Percentiles rank a stretch among this genome's conserved stretches.
These are phyloP conservation scores for Amesomyces nigricolor DNA, from an alignment of 2,329 filamentous ascomycete species.

Conservation along the genomic window DNA sequence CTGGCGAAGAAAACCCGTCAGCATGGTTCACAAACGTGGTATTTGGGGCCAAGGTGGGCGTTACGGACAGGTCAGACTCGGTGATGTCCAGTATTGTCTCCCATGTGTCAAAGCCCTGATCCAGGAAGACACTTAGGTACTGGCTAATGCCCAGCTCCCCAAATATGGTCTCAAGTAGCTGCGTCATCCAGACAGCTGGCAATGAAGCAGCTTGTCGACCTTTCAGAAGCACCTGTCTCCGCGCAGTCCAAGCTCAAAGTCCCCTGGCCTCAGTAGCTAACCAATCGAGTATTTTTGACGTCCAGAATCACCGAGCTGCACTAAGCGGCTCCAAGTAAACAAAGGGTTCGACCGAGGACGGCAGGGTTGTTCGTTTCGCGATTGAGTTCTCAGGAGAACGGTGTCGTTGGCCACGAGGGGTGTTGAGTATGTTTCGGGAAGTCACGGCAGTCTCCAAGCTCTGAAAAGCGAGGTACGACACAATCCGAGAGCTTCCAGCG, in stretches of 20 bases:
- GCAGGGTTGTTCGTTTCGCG: not conserved
- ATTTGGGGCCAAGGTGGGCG: slow-evolving; percentile 25
- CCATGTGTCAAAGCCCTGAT: slow-evolving; percentile 82
- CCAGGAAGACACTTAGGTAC: slow-evolving; percentile 66
- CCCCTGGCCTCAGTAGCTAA: not conserved
- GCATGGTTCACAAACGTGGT: not conserved
- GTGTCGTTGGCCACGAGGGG: too few species aligned
- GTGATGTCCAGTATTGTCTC: slow-evolving; percentile 78
- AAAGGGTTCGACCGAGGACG: not conserved
- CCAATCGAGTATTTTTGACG: not conserved
- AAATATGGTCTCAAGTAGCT: slow-evolving; percentile 59
- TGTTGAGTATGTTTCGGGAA: not conserved
- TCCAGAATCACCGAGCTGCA: not conserved
- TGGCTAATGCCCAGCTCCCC: slow-evolving; percentile 72
- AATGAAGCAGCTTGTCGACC: not conserved
- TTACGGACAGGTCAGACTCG: slow-evolving; percentile 67
- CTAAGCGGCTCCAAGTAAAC: not conserved
- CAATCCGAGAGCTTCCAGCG: not conserved
- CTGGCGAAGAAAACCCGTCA: slow-evolving; percentile 35
- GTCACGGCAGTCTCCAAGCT: not conserved
- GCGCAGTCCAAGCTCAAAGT: not conserved
- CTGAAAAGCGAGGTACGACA: not conserved
- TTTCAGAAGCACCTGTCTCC: not conserved
- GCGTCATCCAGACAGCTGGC: slow-evolving; percentile 45
- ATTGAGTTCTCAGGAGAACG: not conserved